Base-by-base conservation (phyloP, 148 eudicot species). In the Polygonum aviculare region DNA sequence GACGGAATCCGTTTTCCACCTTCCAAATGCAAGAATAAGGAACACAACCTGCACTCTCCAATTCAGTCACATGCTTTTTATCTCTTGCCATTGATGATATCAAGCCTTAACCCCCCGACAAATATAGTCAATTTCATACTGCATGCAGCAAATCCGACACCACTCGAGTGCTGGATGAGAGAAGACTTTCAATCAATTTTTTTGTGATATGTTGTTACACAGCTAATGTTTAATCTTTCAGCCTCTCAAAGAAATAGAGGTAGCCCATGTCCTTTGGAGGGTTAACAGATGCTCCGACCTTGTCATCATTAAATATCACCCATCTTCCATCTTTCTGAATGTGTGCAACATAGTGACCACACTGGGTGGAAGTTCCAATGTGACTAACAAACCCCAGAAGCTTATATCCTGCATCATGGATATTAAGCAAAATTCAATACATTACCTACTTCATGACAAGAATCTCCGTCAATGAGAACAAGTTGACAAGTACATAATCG, bases 201-300 rank as follows among this genome's bases (percentile, higher is more conserved):
- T 31, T 60, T 26, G 16, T 60, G 69, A 26, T 60, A 21, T 57
- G 33, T 26, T 35, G 31, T 10, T 60, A 2, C 65, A 19, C 12
- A 19, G 22, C 38, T 60, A 60, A 44, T 44, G 9, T 12, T 10
- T 72, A 48, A 45, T 72, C 54, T 45, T 72, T 44, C 52, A 44
- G 52, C 52, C 75, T 72, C 36, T 72, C 75, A 22, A 88, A 94
- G 77, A 94, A 87, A 77, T 94, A 94, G 78, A 94, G 80, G 87
- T 94, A 94, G 19, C 97, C 98, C 98, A 94, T 94, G 81, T 94
- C 97, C 77, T 89, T 87, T 33, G 98, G 98, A 1, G 97, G 97
- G 69, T 92, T 88, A 78, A 90, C 89, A 2, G 98, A 94, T 67
- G 88, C 88, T 69, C 93, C 90, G 40, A 94, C 98, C 81, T 94